phyloP scores from a whole-genome alignment of 257 asterid genomes.

The Agastache rugosa region DNA sequence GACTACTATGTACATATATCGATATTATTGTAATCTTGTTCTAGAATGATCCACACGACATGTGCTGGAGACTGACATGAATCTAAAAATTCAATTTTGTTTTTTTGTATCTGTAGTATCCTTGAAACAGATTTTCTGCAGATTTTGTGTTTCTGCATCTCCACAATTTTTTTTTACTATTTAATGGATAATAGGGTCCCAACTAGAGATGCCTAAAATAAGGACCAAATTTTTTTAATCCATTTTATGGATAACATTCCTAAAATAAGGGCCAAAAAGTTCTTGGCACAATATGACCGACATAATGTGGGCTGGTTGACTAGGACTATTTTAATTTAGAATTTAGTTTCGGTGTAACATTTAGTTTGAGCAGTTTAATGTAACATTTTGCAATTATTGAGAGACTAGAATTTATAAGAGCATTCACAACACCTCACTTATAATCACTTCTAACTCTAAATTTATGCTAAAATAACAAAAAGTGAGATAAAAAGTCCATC shows the following conservation, averaged over 20 bases:
- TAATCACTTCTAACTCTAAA: too few species aligned
- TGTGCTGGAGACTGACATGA: constrained; percentile 21
- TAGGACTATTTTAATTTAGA: background rate
- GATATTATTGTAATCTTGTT: background rate
- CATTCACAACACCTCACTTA: too few species aligned
- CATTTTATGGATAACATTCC: background rate
- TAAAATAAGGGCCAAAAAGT: background rate
- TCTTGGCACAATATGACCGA: background rate
- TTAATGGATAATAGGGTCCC: background rate
- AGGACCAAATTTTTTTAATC: background rate
- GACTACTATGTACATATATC: constrained; percentile 23
- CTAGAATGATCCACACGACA: constrained; percentile 9
- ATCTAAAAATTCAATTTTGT: background rate
- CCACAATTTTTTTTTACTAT: background rate
- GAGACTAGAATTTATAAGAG: background rate
- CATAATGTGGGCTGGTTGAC: background rate
- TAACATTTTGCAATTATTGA: background rate
- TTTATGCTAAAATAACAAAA: too few species aligned
- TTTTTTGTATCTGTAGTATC: background rate
- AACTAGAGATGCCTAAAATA: background rate
- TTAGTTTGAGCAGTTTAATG: background rate
- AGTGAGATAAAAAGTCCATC: too few species aligned
- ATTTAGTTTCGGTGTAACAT: background rate
- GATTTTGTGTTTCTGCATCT: constrained; percentile 28
- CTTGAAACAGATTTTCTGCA: background rate